A percentile compares a stretch with the other conserved stretches of the same genome.
Evolutionary conservation across 2,329 filamentous ascomycete genomes (phyloP).

Genomic region (Pestalotiopsis sp.): DNA sequence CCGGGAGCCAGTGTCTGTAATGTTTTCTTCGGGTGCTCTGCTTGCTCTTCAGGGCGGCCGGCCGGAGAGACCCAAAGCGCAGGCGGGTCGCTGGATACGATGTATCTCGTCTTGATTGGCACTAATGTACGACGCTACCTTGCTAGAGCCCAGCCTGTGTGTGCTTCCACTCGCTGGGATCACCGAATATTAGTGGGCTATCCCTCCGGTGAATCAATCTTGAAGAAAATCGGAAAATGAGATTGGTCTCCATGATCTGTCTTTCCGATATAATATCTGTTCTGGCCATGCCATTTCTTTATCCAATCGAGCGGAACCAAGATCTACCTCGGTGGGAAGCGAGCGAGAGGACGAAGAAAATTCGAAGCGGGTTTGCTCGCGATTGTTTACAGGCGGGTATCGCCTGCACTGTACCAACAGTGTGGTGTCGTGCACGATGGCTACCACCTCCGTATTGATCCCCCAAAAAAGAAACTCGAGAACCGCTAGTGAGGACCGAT

Average conservation of each 20-base stretch:
- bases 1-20: conserved; percentile 12
- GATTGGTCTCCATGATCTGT: neutral
- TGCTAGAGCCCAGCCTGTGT: neutral
- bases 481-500: neutral
- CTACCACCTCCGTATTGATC: neutral
- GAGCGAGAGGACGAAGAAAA: neutral
- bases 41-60: conserved; percentile 17
- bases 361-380: neutral
- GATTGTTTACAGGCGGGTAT: neutral
- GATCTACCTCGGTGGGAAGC: neutral
- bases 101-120: conserved; percentile 13
- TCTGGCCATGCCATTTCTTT: neutral
- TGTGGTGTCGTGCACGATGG: neutral
- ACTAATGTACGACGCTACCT: neutral
- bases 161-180: neutral
- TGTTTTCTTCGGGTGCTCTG: conserved; percentile 13
- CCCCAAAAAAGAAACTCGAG: neutral
- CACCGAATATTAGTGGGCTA: neutral
- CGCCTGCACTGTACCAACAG: neutral
- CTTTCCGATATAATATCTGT: neutral
- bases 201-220: neutral
- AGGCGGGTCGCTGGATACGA: conserved; percentile 18
- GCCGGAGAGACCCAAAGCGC: conserved; percentile 16
- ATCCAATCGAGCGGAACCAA: neutral
- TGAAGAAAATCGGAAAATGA: neutral